phyloP scores from a whole-genome alignment of 2,329 filamentous ascomycete species.

The Pestalotiopsis sp. region DNA sequence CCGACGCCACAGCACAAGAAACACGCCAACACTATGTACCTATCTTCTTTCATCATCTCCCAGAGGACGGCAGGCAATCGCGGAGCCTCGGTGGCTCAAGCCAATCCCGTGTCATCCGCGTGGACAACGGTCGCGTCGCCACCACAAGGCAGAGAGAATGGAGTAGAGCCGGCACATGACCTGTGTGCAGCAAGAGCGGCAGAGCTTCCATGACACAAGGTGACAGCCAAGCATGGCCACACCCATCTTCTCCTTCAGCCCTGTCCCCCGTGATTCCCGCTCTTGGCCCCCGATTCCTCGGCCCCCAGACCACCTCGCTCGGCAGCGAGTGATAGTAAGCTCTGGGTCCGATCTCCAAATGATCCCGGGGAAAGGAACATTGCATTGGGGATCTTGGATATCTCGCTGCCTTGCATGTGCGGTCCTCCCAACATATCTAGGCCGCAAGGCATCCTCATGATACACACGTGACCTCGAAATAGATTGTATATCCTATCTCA shows the following conservation, averaged over 20 bases:
- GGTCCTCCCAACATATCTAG: background rate
- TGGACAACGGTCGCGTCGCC: background rate
- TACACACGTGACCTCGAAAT: too few relatives aligned
- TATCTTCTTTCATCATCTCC: background rate
- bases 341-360: background rate
- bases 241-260: background rate
- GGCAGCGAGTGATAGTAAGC: background rate
- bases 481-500: too few relatives aligned
- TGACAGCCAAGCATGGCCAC: background rate
- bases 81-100: background rate
- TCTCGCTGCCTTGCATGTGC: background rate
- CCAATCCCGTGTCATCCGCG: background rate
- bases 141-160: background rate
- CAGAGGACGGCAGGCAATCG: background rate
- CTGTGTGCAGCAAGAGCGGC: too few relatives aligned
- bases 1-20: background rate
- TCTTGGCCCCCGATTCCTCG: background rate
- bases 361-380: background rate
- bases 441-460: too few relatives aligned
- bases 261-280: background rate
- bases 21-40: background rate
- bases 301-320: background rate
- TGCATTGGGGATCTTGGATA: background rate
- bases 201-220: too few relatives aligned
- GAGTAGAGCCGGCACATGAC: background rate